These are phyloP conservation scores for Boechera stricta DNA, from an alignment of 345 rosid genomes.

Conservation along the genomic window DNA sequence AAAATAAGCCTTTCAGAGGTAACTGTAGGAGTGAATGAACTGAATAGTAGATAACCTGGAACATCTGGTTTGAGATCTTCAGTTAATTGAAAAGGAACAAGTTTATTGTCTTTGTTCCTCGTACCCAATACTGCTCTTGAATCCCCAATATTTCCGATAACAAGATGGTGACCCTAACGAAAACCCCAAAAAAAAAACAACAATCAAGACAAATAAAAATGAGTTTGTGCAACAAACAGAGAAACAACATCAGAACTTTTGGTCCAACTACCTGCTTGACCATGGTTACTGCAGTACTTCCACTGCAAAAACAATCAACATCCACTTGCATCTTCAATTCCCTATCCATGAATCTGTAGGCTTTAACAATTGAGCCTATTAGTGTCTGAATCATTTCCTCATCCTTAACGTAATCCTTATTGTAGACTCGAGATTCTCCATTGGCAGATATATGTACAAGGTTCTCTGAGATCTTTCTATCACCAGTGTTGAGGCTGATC, in stretches of 20 bases:
- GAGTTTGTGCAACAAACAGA: conserved; percentile 6
- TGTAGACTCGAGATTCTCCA: conserved; percentile 67
- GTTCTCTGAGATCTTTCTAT: conserved; percentile 62
- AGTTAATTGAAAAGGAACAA: conserved; percentile 81
- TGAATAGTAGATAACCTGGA: conserved; percentile 57
- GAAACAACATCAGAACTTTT: conserved; percentile 27
- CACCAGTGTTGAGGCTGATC: conserved; percentile 63
- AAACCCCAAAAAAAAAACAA: not conserved
- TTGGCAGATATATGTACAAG: conserved; percentile 64
- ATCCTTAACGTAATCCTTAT: conserved; percentile 55
- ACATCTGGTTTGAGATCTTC: conserved; percentile 97
- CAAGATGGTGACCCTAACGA: conserved; percentile 78
- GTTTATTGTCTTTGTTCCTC: conserved; percentile 68
- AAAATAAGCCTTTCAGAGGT: not conserved
- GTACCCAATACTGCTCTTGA: conserved; percentile 89
- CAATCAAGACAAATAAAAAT: not conserved
- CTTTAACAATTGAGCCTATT: conserved; percentile 70
- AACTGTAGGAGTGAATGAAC: conserved; percentile 35
- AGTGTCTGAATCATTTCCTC: conserved; percentile 60
- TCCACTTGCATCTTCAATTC: conserved; percentile 80
- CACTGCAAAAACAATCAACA: conserved; percentile 96
- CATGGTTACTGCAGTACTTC: conserved; percentile 88
- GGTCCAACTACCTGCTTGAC: conserved; percentile 70
- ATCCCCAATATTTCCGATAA: conserved; percentile 87
- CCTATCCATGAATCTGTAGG: conserved; percentile 85